These are phyloP conservation scores for Corylus heterophylla DNA, from an alignment of 306 rosid species.

Conservation along the genomic window DNA sequence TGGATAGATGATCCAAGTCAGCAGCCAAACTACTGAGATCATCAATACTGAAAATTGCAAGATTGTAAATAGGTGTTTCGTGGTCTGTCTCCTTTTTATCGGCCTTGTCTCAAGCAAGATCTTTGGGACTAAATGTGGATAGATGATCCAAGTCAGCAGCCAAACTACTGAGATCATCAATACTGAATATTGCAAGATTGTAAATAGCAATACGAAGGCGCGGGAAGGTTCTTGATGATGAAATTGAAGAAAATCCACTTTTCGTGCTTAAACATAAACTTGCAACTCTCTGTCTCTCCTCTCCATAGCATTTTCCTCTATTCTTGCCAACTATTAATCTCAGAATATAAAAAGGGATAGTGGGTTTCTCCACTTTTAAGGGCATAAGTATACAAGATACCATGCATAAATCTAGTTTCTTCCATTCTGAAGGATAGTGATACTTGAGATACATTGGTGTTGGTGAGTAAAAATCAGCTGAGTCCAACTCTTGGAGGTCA, in stretches of 20 bases:
- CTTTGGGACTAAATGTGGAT: neutral
- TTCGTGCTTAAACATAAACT: neutral
- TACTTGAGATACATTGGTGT: neutral
- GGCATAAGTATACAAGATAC: neutral
- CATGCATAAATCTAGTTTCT: neutral
- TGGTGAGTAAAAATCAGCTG: neutral
- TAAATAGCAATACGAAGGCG: neutral
- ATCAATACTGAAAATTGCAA: neutral
- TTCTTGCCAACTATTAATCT: neutral
- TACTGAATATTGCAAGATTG: neutral
- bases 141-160: neutral
- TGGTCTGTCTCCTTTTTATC: neutral
- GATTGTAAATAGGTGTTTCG: no score
- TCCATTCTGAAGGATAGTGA: neutral
- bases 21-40: neutral
- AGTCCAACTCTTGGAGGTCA: neutral
- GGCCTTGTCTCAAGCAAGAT: neutral
- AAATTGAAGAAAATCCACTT: neutral
- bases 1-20: neutral
- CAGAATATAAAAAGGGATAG: neutral
- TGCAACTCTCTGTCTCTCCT: neutral
- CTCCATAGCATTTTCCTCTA: neutral
- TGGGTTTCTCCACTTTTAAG: neutral
- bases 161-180: neutral
- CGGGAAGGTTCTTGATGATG: neutral